Evolutionary conservation across 192 early-diverging fungal species (phyloP).

Genomic region (Jimgerdemannia lactiflua): DNA sequence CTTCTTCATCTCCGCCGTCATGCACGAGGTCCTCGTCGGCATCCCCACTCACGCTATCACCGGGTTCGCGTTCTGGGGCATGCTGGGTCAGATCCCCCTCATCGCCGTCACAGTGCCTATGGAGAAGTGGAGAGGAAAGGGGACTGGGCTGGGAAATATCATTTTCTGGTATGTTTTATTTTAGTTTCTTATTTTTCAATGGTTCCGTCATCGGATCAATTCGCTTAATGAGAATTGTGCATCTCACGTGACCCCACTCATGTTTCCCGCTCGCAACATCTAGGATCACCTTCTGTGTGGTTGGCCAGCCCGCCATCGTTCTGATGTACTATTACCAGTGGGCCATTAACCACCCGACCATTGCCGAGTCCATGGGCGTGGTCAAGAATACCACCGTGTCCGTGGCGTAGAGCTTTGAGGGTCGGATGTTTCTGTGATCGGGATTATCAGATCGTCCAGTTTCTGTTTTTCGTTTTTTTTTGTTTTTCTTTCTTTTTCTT

Average conservation of each 20-base stretch:
- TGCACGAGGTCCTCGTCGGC: conserved; percentile 87
- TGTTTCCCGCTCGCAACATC: not conserved
- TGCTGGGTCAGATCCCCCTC: conserved; percentile 76
- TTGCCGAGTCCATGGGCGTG: conserved; percentile 3
- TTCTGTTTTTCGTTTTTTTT: too few relatives aligned
- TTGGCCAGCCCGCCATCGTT: conserved; percentile 74
- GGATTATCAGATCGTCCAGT: too few relatives aligned
- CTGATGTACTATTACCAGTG: conserved; percentile 74
- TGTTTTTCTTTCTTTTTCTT: too few relatives aligned
- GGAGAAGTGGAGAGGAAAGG: conserved; percentile 66
- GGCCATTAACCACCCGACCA: conserved; percentile 29
- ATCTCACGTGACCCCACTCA: not conserved
- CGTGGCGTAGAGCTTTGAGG: not conserved
- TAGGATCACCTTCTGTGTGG: conserved; percentile 70
- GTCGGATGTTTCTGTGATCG: too few relatives aligned
- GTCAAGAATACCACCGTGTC: not conserved
- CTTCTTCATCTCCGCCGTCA: conserved; percentile 79
- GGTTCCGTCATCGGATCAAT: not conserved
- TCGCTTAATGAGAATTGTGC: too few relatives aligned
- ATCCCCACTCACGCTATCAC: conserved; percentile 77
- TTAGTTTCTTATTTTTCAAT: not conserved
- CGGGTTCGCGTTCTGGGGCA: conserved; percentile 81
- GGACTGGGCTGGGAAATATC: conserved; percentile 68
- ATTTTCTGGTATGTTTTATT: conserved; percentile 59
- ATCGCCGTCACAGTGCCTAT: conserved; percentile 66